phyloP scores from a whole-genome alignment of 495 filamentous ascomycete species.

The Aspergillus affinis region DNA sequence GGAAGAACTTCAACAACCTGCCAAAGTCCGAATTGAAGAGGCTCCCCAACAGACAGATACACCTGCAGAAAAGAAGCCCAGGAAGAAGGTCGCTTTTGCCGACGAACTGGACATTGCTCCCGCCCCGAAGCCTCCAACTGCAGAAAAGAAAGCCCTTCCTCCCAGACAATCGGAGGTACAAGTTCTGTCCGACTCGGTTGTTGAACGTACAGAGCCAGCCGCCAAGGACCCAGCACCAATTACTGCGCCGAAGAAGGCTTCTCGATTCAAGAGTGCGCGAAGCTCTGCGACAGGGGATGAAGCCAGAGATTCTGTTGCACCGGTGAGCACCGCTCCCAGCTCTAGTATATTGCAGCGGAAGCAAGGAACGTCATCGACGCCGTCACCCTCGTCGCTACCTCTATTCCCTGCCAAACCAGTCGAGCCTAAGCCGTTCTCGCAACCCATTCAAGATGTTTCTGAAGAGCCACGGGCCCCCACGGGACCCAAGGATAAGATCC shows the following conservation, averaged over 20 bases:
- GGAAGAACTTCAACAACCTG: conserved; percentile 30
- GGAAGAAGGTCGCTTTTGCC: conserved; percentile 81
- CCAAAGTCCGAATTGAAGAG: conserved; percentile 19
- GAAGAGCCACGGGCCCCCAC: conserved; percentile 24
- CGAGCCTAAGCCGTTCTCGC: conserved; percentile 47
- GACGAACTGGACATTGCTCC: conserved; percentile 70
- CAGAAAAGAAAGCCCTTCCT: conserved; percentile 31
- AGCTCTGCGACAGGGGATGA: conserved; percentile 12
- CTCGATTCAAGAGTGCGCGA: conserved; percentile 44
- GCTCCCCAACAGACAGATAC: conserved; percentile 9
- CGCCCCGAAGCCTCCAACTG: conserved; percentile 25
- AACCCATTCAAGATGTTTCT: conserved; percentile 39
- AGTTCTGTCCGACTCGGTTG: conserved; percentile 45
- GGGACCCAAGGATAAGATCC: conserved; percentile 53
- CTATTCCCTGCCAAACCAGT: conserved; percentile 45
- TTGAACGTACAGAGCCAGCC: conserved; percentile 40
- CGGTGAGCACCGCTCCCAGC: conserved; percentile 11
- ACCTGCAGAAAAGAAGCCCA: conserved; percentile 33
- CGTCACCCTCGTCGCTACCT: conserved; percentile 28
- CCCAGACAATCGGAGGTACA: conserved; percentile 36
- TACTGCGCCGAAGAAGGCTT: conserved; percentile 40
- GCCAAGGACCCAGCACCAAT: conserved; percentile 17
- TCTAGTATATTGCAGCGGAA: conserved; percentile 20
- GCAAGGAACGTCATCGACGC: conserved; percentile 11
- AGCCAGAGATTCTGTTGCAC: conserved; percentile 10